A percentile compares a stretch with the other conserved stretches of the same genome.
Evolutionary conservation across 352 stramenopile genomes (phyloP).

Genomic region (Pythium rhizo-oryzae): DNA sequence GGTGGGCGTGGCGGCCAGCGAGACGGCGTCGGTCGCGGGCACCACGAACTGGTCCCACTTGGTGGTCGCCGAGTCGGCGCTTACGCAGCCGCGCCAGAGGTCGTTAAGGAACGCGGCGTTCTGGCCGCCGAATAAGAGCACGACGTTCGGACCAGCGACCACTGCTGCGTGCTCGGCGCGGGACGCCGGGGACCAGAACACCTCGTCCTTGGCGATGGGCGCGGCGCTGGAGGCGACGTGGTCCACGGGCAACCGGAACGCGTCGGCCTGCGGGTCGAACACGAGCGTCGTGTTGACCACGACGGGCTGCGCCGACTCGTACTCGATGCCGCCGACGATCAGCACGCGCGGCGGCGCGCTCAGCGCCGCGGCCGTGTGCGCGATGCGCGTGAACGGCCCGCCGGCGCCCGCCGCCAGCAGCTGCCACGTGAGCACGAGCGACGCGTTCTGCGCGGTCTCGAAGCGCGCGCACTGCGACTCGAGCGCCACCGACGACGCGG

Average conservation of each 20-base stretch:
- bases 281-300: slow-evolving; percentile 59
- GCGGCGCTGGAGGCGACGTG: slow-evolving; percentile 47
- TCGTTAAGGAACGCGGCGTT: slow-evolving; percentile 64
- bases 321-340: slow-evolving; percentile 68
- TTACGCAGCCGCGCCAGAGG: slow-evolving; percentile 58
- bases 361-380: slow-evolving; percentile 45
- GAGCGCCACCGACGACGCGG: slow-evolving; percentile 11
- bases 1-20: slow-evolving; percentile 30
- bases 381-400: slow-evolving; percentile 54
- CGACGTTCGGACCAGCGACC: slow-evolving; percentile 16
- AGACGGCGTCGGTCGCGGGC: slow-evolving; percentile 34
- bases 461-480: slow-evolving; percentile 38
- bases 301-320: slow-evolving; percentile 69
- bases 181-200: slow-evolving; percentile 64
- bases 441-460: slow-evolving; percentile 41
- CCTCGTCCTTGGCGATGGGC: slow-evolving; percentile 36
- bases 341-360: slow-evolving; percentile 36
- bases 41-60: slow-evolving; percentile 61
- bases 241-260: slow-evolving; percentile 48
- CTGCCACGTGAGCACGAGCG: slow-evolving; percentile 39
- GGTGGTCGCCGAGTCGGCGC: slow-evolving; percentile 32
- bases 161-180: slow-evolving; percentile 59
- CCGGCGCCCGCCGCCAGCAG: slow-evolving; percentile 30
- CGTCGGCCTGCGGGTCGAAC: slow-evolving; percentile 44
- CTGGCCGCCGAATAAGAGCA: slow-evolving; percentile 62